A percentile compares a stretch with the other conserved stretches of the same genome.
Evolutionary conservation across 495 filamentous ascomycete species (phyloP).

Genomic region (Aspergillus coremiiformis): DNA sequence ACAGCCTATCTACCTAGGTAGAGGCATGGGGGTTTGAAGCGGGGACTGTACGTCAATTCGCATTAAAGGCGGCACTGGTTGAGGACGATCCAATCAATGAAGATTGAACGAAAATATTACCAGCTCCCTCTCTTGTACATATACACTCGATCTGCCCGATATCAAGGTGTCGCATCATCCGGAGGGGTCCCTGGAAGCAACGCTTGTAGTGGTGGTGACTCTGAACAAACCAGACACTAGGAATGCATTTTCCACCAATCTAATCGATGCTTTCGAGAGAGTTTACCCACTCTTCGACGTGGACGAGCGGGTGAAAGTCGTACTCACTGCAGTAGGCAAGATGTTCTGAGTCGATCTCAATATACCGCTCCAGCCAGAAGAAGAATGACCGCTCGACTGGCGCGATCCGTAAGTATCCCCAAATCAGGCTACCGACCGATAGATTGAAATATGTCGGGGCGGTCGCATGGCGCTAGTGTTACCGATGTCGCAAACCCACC

Average conservation of each 20-base stretch:
- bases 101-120: too few relatives aligned
- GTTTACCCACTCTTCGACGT: conserved; percentile 43
- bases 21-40: too few relatives aligned
- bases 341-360: conserved; percentile 55
- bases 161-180: conserved; percentile 44
- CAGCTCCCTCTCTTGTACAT: too few relatives aligned
- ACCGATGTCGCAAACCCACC: conserved; percentile 53
- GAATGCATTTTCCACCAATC: conserved; percentile 48
- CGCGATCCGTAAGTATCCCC: conserved; percentile 2
- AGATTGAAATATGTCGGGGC: conserved; percentile 1
- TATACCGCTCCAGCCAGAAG: conserved; percentile 9
- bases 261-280: conserved; percentile 41
- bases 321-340: conserved; percentile 44
- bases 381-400: conserved; percentile 15
- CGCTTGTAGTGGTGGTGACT: conserved; percentile 42
- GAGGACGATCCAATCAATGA: too few relatives aligned
- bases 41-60: too few relatives aligned
- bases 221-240: conserved; percentile 45
- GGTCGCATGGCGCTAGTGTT: conserved; percentile 46
- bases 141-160: too few relatives aligned
- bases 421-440: not conserved
- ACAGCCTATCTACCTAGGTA: too few relatives aligned
- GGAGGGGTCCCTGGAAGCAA: conserved; percentile 30
- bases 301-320: conserved; percentile 46
- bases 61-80: too few relatives aligned